Percentiles rank a stretch among this genome's conserved stretches.
Evolutionary conservation across 192 early-diverging fungal species (phyloP).

Genomic region (Chytriomyces hyalinus): DNA sequence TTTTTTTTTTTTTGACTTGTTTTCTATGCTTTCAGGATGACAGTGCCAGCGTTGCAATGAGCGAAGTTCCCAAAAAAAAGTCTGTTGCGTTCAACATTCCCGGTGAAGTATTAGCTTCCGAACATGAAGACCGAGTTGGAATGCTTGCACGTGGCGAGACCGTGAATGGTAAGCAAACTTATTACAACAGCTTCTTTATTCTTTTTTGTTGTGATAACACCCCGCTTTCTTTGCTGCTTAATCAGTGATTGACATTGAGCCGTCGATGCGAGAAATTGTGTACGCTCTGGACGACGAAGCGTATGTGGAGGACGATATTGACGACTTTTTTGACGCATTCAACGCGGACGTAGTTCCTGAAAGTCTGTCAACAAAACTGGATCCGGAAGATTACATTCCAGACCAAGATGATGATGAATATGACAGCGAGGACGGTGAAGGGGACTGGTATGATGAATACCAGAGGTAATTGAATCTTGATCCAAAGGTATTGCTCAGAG

Average conservation of each 20-base stretch:
- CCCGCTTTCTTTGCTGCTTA: slow-evolving; percentile 8
- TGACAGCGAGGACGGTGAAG: slow-evolving; percentile 57
- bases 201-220: background rate
- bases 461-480: slow-evolving; percentile 50
- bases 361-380: slow-evolving; percentile 15
- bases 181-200: background rate
- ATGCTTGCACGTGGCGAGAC: slow-evolving; percentile 71
- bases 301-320: slow-evolving; percentile 79
- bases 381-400: slow-evolving; percentile 22
- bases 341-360: slow-evolving; percentile 72
- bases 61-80: slow-evolving; percentile 43
- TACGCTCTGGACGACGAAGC: slow-evolving; percentile 94
- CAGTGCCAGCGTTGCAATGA: slow-evolving; percentile 33
- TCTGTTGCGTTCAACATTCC: slow-evolving; percentile 67
- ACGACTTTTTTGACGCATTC: slow-evolving; percentile 84
- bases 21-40: slow-evolving; percentile 35
- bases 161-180: slow-evolving; percentile 12
- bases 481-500: slow-evolving; percentile 2
- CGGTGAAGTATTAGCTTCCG: slow-evolving; percentile 74
- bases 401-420: slow-evolving; percentile 51
- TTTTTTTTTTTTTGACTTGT: background rate
- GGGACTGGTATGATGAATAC: slow-evolving; percentile 48
- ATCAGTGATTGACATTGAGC: slow-evolving; percentile 77
- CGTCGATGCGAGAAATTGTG: slow-evolving; percentile 82
- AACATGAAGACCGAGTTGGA: slow-evolving; percentile 70